These are phyloP conservation scores for Wallacemonas sp. DNA, from an alignment of 208 protist genomes.

Conservation along the genomic window DNA sequence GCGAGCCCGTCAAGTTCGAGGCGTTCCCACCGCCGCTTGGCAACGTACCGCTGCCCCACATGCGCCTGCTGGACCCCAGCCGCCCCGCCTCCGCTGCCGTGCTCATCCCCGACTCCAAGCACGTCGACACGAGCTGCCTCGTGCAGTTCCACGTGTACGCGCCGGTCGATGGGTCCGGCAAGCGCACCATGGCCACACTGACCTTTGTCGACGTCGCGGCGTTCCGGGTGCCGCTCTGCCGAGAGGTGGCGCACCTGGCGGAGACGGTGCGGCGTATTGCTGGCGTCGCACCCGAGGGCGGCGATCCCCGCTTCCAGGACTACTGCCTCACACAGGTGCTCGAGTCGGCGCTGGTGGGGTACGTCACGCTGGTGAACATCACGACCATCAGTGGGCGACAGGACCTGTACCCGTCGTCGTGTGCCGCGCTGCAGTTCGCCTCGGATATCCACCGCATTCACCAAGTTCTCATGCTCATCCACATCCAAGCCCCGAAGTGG, in stretches of 20 bases:
- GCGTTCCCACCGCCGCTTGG: conserved; percentile 82
- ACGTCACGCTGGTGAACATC: conserved; percentile 81
- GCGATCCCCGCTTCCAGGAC: conserved; percentile 66
- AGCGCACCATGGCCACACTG: conserved; percentile 81
- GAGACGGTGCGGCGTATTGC: conserved; percentile 68
- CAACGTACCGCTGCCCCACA: conserved; percentile 60
- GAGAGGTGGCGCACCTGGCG: conserved; percentile 69
- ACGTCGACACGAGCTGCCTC: conserved; percentile 75
- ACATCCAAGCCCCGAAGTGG: conserved; percentile 81
- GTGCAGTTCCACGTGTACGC: conserved; percentile 90
- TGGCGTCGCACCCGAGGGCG: conserved; percentile 36
- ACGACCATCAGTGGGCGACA: conserved; percentile 76
- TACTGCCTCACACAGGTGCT: conserved; percentile 67
- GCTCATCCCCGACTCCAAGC: conserved; percentile 67
- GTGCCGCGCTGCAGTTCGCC: conserved; percentile 65
- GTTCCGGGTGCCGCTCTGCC: conserved; percentile 60
- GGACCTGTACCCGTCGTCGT: conserved; percentile 66
- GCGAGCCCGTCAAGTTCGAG: conserved; percentile 56
- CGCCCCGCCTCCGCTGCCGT: conserved; percentile 42
- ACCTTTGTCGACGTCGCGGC: conserved; percentile 89
- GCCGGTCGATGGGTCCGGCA: conserved; percentile 58
- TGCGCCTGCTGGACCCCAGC: conserved; percentile 63
- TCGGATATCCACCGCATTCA: conserved; percentile 66
- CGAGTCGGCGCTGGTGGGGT: conserved; percentile 73
- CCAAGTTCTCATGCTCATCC: conserved; percentile 79